These are phyloP conservation scores for Cadophora gregata DNA, from an alignment of 2,329 filamentous ascomycete genomes.

Conservation along the genomic window DNA sequence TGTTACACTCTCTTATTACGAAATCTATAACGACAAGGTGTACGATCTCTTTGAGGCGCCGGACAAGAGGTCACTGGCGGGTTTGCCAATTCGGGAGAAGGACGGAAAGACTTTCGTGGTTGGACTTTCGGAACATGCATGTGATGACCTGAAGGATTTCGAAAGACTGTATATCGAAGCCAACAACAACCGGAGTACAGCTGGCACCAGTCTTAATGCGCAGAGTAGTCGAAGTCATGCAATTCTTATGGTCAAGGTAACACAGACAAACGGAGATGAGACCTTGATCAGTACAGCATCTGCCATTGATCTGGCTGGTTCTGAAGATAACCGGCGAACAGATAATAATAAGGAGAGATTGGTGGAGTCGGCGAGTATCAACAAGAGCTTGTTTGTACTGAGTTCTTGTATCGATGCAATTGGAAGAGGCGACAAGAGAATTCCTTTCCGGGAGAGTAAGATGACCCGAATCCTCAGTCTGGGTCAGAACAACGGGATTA, in stretches of 20 bases:
- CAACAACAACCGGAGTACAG: conserved; percentile 88
- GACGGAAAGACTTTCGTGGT: conserved; percentile 87
- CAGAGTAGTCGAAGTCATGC: conserved; percentile 91
- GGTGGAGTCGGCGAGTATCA: conserved; percentile 96
- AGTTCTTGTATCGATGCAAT: conserved; percentile 97
- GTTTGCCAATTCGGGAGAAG: conserved; percentile 83
- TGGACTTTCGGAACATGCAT: conserved; percentile 82
- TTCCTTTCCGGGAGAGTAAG: conserved; percentile 72
- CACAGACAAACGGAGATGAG: conserved; percentile 72
- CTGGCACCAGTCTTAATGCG: conserved; percentile 89
- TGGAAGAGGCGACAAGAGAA: conserved; percentile 73
- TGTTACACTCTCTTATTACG: conserved; percentile 87
- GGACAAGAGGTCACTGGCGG: conserved; percentile 78
- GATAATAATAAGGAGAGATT: conserved; percentile 92
- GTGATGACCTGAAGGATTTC: conserved; percentile 86
- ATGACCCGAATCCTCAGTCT: conserved; percentile 95
- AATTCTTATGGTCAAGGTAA: conserved; percentile 87
- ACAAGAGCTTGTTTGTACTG: conserved; percentile 94
- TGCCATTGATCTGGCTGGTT: conserved; percentile 93
- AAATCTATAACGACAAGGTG: conserved; percentile 97
- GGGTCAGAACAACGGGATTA: conserved; percentile 93
- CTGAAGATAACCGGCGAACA: conserved; percentile 92
- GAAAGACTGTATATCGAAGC: conserved; percentile 89
- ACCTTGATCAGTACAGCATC: conserved; percentile 82
- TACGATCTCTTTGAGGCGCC: conserved; percentile 88